These are phyloP conservation scores for Hemerocallis citrina DNA, from an alignment of 106 monocot species.

Conservation along the genomic window DNA sequence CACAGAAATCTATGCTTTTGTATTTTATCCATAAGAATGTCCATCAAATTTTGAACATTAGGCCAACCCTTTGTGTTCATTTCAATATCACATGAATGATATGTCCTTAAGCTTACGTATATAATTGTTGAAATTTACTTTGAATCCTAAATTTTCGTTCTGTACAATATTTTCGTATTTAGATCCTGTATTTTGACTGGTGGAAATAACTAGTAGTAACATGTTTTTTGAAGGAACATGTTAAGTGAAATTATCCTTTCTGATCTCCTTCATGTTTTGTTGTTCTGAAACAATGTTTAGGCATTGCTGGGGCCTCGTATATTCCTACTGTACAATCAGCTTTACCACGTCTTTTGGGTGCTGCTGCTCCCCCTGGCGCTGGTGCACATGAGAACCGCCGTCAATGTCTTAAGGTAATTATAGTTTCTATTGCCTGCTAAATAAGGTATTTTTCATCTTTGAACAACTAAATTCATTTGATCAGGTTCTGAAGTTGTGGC, in stretches of 20 bases:
- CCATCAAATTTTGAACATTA: neutral
- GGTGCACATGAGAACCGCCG: constrained; percentile 89
- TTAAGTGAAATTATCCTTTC: too few species aligned
- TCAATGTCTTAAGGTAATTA: constrained; percentile 86
- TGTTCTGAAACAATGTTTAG: too few species aligned
- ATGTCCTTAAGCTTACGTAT: neutral
- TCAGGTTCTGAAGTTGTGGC: constrained; percentile 83
- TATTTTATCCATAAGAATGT: neutral
- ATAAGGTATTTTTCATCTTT: neutral
- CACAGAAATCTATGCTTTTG: neutral
- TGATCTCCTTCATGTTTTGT: too few species aligned
- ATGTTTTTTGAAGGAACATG: too few species aligned
- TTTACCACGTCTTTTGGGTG: constrained; percentile 76
- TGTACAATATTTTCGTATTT: neutral
- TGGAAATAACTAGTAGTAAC: too few species aligned
- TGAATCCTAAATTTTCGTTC: neutral
- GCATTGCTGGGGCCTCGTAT: constrained; percentile 80
- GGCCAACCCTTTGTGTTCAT: neutral
- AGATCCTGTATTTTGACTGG: too few species aligned
- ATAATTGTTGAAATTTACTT: neutral
- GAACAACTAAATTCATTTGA: neutral
- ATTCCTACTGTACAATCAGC: constrained; percentile 81
- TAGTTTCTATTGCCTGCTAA: neutral
- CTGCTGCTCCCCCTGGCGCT: constrained; percentile 84
- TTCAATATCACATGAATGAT: neutral